These are phyloP conservation scores for Sporisorium exsertum DNA, from an alignment of 1,284 basidiomycete genomes.

Conservation along the genomic window DNA sequence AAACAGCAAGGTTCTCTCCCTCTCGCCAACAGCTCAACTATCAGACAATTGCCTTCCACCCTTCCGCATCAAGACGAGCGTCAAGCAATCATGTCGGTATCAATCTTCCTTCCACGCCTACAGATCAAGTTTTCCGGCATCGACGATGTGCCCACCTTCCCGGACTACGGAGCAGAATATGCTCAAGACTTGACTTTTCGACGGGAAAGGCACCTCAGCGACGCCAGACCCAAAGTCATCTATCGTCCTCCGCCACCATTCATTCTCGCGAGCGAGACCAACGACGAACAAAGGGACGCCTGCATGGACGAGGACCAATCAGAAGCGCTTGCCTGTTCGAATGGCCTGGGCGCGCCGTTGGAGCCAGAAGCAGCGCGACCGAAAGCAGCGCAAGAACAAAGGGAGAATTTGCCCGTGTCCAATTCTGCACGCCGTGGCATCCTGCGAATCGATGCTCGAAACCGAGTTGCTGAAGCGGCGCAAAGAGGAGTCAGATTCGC, in stretches of 20 bases:
- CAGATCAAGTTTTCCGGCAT: conserved; percentile 15
- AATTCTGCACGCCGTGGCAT: conserved; percentile 7
- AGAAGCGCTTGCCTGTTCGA: background rate
- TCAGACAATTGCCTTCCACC: background rate
- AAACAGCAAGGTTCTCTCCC: background rate
- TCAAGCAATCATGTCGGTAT: background rate
- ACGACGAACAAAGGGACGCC: background rate
- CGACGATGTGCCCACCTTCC: conserved; percentile 18
- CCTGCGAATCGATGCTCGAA: background rate
- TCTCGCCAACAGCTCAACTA: background rate
- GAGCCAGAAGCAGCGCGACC: background rate
- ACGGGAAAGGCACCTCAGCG: background rate
- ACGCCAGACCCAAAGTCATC: conserved; percentile 10
- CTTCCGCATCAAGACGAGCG: background rate
- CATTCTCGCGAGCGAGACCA: background rate
- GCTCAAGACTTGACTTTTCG: conserved; percentile 16
- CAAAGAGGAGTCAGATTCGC: conserved; percentile 1
- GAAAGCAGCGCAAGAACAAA: conserved; percentile 2
- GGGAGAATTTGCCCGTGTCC: conserved; percentile 12
- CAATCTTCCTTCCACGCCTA: background rate
- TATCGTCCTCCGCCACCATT: background rate
- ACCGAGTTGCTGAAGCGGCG: background rate
- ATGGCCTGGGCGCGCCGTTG: background rate
- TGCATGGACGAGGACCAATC: background rate
- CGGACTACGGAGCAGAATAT: background rate